A percentile compares a stretch with the other conserved stretches of the same genome.
These are phyloP conservation scores for Claviceps sp. DNA, from an alignment of 2,329 filamentous ascomycete genomes.

Conservation along the genomic window DNA sequence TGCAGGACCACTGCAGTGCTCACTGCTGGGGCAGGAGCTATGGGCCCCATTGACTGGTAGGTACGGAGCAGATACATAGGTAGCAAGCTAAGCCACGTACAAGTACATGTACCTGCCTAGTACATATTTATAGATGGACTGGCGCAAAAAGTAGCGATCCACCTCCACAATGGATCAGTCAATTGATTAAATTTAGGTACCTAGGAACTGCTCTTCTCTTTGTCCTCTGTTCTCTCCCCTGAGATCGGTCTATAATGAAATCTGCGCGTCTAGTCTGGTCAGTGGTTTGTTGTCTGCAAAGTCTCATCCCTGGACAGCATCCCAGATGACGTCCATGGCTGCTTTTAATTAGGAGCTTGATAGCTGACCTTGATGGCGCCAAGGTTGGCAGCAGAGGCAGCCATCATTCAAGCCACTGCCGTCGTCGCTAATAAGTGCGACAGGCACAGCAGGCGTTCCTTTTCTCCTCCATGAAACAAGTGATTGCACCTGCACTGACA, in stretches of 20 bases:
- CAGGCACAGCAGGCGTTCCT: not conserved
- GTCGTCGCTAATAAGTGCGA: not conserved
- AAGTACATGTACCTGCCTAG: too few species aligned
- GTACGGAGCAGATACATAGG: too few species aligned
- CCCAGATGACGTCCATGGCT: not conserved
- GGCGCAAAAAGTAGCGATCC: not conserved
- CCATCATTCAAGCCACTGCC: not conserved
- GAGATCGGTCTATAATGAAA: not conserved
- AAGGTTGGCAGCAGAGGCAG: not conserved
- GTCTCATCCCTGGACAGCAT: not conserved
- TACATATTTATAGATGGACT: too few species aligned
- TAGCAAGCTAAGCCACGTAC: too few species aligned
- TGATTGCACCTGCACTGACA: not conserved
- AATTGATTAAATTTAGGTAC: too few species aligned
- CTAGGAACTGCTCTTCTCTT: too few species aligned
- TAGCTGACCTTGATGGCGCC: not conserved
- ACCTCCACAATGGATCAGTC: not conserved
- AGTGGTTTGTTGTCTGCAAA: conserved; percentile 1
- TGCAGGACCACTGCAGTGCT: not conserved
- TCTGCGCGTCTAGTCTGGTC: not conserved
- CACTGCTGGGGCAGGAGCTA: not conserved
- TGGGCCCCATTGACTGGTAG: too few species aligned
- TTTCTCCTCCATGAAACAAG: not conserved
- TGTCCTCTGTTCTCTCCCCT: not conserved
- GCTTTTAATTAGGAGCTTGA: not conserved